phyloP scores from a whole-genome alignment of 371 early-diverging fungal genomes.

The Haplosporangium sp. region DNA sequence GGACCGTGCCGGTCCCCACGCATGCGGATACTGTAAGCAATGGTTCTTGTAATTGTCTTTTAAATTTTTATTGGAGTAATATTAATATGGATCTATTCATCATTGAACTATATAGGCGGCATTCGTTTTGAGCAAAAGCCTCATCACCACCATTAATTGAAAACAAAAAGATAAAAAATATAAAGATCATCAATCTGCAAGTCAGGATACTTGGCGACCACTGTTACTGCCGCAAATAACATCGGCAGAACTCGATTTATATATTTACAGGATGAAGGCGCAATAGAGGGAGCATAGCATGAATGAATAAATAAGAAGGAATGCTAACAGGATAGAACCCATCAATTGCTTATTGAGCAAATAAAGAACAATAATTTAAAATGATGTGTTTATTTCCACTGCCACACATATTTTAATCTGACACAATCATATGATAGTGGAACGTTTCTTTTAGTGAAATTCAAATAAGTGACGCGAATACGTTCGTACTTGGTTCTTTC shows the following conservation, averaged over 20 bases:
- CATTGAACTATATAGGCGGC: slow-evolving; percentile 69
- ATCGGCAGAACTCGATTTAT: neutral
- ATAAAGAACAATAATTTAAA: slow-evolving; percentile 1
- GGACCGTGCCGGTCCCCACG: slow-evolving; percentile 76
- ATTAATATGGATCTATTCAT: neutral
- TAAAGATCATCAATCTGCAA: too few species aligned
- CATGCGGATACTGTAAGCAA: slow-evolving; percentile 85
- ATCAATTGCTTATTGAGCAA: neutral
- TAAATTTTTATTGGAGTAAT: neutral
- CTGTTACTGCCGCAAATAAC: neutral
- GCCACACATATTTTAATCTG: too few species aligned
- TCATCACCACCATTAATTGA: slow-evolving; percentile 30
- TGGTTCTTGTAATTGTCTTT: neutral
- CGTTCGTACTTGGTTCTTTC: neutral
- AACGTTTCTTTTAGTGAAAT: neutral
- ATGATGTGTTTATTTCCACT: neutral
- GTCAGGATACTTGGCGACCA: too few species aligned
- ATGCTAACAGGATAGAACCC: neutral
- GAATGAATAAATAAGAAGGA: neutral
- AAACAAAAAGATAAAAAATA: neutral
- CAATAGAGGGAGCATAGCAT: neutral
- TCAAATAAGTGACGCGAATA: neutral
- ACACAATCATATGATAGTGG: neutral
- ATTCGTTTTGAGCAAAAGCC: slow-evolving; percentile 78
- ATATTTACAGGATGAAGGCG: slow-evolving; percentile 2